These are phyloP conservation scores for Coniochaeta sp. DNA, from an alignment of 2,329 filamentous ascomycete species.

Conservation along the genomic window DNA sequence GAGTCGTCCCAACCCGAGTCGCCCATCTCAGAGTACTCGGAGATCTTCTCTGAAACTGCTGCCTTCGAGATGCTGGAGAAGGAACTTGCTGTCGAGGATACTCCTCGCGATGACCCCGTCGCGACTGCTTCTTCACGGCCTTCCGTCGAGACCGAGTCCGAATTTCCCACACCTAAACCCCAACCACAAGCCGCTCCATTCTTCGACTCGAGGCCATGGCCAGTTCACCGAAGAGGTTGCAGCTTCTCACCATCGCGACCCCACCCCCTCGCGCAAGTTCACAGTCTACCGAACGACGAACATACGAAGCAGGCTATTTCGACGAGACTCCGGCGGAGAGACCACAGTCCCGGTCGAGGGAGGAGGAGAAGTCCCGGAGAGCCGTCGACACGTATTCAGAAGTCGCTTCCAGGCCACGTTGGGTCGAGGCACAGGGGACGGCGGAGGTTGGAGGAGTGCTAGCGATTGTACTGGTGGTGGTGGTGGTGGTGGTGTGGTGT, in stretches of 20 bases:
- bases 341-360: slow-evolving; percentile 23
- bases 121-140: background rate
- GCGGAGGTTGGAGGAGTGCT: slow-evolving; percentile 27
- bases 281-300: slow-evolving; percentile 17
- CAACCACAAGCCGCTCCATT: slow-evolving; percentile 13
- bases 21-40: slow-evolving; percentile 35
- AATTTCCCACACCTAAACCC: slow-evolving; percentile 18
- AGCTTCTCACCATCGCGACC: slow-evolving; percentile 19
- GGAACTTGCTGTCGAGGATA: slow-evolving; percentile 7
- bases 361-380: slow-evolving; percentile 38
- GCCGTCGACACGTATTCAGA: slow-evolving; percentile 38
- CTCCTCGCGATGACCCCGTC: background rate
- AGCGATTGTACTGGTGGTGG: slow-evolving; percentile 15
- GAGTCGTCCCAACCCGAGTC: slow-evolving; percentile 38
- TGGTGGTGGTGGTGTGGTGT: background rate
- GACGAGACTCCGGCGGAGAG: slow-evolving; percentile 19
- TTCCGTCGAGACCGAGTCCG: slow-evolving; percentile 9
- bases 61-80: background rate
- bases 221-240: slow-evolving; percentile 22
- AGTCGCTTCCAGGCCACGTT: slow-evolving; percentile 30
- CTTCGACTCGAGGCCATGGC: slow-evolving; percentile 15
- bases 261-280: slow-evolving; percentile 20
- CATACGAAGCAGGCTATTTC: slow-evolving; percentile 20
- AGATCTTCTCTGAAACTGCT: slow-evolving; percentile 30
- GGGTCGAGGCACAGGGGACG: slow-evolving; percentile 32